Evolutionary conservation across 306 rosid species (phyloP), one percentile per base, ranked within the genome.

Genomic region (Prunus armeniaca): DNA sequence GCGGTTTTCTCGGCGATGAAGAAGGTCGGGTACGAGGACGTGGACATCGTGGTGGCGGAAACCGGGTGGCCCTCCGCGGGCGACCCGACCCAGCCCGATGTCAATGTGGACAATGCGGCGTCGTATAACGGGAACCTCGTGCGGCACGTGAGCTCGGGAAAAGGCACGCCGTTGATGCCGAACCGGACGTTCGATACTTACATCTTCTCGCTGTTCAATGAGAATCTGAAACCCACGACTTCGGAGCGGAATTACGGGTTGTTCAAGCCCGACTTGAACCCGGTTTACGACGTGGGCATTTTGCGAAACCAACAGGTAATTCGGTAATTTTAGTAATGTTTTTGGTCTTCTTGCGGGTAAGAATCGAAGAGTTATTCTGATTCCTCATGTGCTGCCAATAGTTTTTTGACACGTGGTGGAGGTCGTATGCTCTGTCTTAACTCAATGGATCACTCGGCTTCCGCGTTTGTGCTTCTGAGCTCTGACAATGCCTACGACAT

Each of bases 51-150:
- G 7, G 87, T 93, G 9, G 97, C 81, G 0, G 97, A 90, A 81
- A 91, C 98, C 63, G 98, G 98, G 18, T 93, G 97, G 98, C 96
- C 97, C 0, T 87, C 93, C 2, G 82, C 74, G 38, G 98, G 97
- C 4, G 98, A 88, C 76, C 91, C 92, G 87, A 83, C 77, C 63
- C 90, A 93, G 64, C 60, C 83, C 4, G 97, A 83, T 7, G 97
- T 82, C 49, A 76, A 85, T 22, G 0, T 88, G 71, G 97, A 88
- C 1, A 86, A 91, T 67, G 97, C 98, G 41, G 79, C 79, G 56
- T 82, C 91, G 32, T 93, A 87, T 69, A 90, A 88, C 19, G 91
- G 90, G 41, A 93, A 93, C 67, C 85, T 93, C 25, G 81, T 91
- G 5, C 80, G 70, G 79, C 96, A 90, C 75, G 90, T 91, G 47